Evolutionary conservation across 1,139 yeast species (phyloP).

Genomic region (Suhomyces coccinellae): DNA sequence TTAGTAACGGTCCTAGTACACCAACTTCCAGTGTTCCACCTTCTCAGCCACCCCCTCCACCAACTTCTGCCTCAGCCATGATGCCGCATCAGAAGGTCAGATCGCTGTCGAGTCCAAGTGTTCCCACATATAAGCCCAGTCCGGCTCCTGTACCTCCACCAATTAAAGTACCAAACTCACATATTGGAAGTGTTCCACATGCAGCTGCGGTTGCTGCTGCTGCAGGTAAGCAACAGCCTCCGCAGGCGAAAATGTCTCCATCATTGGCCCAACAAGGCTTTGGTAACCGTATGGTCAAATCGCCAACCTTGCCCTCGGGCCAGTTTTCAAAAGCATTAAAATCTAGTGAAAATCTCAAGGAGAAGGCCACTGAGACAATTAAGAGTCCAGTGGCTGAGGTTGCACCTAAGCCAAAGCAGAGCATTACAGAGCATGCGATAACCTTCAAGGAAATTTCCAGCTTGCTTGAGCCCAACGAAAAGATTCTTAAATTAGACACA

Average conservation of each 20-base stretch:
- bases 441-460: constrained; percentile 38
- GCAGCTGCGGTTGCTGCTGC: constrained; percentile 21
- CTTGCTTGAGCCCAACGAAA: constrained; percentile 36
- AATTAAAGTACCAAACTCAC: not conserved
- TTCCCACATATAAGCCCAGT: constrained; percentile 2
- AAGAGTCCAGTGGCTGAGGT: constrained; percentile 2
- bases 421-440: constrained; percentile 16
- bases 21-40: constrained; percentile 1
- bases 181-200: constrained; percentile 10
- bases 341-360: not conserved
- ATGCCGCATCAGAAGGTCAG: constrained; percentile 1
- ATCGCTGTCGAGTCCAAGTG: constrained; percentile 2
- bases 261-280: constrained; percentile 5
- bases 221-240: constrained; percentile 13
- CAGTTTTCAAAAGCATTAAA: constrained; percentile 6
- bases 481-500: constrained; percentile 44
- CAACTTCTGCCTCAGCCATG: not conserved
- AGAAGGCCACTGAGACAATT: constrained; percentile 14
- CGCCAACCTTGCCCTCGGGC: constrained; percentile 12
- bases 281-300: constrained; percentile 6
- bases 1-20: constrained; percentile 1
- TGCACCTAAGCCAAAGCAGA: not conserved
- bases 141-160: constrained; percentile 1
- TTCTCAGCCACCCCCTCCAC: not conserved
- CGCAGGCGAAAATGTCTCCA: constrained; percentile 6